Percentiles rank a stretch among this genome's conserved stretches.
Conservation (phyloP, 129 eudicot genomes). For the Mikania micrantha region DNA sequence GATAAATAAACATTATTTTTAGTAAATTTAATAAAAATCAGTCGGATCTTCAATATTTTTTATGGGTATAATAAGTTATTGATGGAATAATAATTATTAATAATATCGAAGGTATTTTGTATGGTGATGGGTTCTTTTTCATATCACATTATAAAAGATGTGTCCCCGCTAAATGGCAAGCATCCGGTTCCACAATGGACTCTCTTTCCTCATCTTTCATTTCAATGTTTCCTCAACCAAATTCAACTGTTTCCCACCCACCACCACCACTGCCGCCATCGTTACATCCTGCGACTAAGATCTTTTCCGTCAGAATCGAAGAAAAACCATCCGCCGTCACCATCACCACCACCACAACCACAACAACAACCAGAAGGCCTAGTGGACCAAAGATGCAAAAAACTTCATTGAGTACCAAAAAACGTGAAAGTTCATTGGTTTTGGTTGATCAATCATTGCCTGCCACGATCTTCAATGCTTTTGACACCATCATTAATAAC, state of each 20-base stretch:
- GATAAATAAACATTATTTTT: neutral
- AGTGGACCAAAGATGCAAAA: constrained; percentile 1
- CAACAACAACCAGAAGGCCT: neutral
- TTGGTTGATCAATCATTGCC: constrained; percentile 31
- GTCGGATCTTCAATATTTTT: neutral
- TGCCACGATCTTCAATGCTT: constrained; percentile 28
- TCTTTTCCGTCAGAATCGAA: constrained; percentile 25
- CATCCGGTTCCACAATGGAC: constrained; percentile 25
- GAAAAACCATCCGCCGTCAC: constrained; percentile 23
- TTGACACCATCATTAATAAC: constrained; percentile 31
- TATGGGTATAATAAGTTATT: constrained; percentile 1
- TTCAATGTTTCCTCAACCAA: constrained; percentile 26
- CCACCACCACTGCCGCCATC: neutral
- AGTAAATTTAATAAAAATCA: neutral
- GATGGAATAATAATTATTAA: neutral
- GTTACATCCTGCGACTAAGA: neutral
- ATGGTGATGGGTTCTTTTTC: constrained; percentile 11
- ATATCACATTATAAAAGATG: constrained; percentile 11
- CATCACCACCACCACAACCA: constrained; percentile 12
- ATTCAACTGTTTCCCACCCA: constrained; percentile 2
- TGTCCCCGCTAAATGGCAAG: constrained; percentile 7
- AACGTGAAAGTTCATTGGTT: constrained; percentile 8
- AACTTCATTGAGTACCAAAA: neutral
- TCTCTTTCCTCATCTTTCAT: constrained; percentile 36
- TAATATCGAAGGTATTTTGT: neutral